Evolutionary conservation across 169 alveolate species (phyloP).

Genomic region (Plasmodium ovale): DNA sequence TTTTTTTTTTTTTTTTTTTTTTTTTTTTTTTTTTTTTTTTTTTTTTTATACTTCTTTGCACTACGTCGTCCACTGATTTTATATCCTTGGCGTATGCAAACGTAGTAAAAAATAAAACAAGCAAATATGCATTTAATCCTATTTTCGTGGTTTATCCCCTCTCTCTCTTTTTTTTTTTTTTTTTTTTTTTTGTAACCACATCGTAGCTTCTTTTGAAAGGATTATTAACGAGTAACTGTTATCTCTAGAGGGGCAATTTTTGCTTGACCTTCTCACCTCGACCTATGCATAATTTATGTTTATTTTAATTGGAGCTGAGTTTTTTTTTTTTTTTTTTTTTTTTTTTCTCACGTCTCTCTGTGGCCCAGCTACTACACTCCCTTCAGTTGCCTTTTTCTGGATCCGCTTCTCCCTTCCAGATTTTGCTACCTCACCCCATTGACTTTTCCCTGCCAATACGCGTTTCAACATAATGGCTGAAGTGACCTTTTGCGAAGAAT

Average conservation of each 20-base stretch:
- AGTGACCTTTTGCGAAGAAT: slow-evolving; percentile 80
- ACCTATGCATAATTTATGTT: too few relatives aligned
- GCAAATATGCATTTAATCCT: too few relatives aligned
- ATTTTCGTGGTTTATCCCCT: neutral
- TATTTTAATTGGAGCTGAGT: too few relatives aligned
- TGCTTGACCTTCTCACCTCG: too few relatives aligned
- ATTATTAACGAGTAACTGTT: too few relatives aligned
- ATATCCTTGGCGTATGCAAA: neutral
- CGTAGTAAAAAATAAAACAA: too few relatives aligned
- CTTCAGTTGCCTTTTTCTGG: neutral
- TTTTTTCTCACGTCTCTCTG: neutral
- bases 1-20: neutral
- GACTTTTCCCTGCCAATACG: too few relatives aligned
- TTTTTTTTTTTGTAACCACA: neutral
- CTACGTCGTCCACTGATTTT: neutral
- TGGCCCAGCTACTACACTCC: neutral
- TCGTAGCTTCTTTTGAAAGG: too few relatives aligned
- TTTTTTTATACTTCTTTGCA: neutral
- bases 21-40: neutral
- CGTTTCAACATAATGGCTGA: slow-evolving; percentile 77
- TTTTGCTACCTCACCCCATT: too few relatives aligned
- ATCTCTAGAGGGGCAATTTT: too few relatives aligned
- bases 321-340: slow-evolving; percentile 12
- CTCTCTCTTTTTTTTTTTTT: neutral
- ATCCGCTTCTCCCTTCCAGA: too few relatives aligned